Evolutionary conservation across 352 stramenopile genomes (phyloP), one percentile per base, ranked within the genome.

Genomic region (Globisporangium mamillatum): DNA sequence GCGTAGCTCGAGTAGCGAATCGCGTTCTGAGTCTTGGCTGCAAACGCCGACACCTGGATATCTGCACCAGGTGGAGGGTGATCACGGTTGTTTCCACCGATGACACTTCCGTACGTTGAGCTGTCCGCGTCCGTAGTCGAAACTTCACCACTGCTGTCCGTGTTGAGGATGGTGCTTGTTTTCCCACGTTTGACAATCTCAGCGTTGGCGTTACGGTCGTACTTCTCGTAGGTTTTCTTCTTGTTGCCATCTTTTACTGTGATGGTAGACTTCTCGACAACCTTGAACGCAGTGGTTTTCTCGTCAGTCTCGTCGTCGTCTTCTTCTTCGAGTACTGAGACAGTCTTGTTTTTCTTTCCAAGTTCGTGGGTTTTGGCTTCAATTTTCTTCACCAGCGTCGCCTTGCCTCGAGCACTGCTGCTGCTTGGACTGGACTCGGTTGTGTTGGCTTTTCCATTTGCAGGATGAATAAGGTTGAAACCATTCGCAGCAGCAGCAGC

Each of bases 61-160:
- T 84, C 80, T 20, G 83, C 83, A 59, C 83, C 83, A 34, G 83
- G 83, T 20, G 79, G 73, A 10, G 85, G 32, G 22, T 80, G 81
- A 0, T 75, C 74, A 25, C 80, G 80, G 53, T 91, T 88, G 36
- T 69, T 74, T 46, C 81, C 79, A 57, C 85, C 79, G 52, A 87
- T 69, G 22, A 86, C 64, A 7, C 72, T 75, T 57, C 64, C 58
- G 25, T 70, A 73, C 27, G 55, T 69, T 52, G 56, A 78, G 55
- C 22, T 70, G 32, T 61, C 41, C 1, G 29, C 41, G 61, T 79
- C 63, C 55, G n/a, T 52, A 18, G 14, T 52, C 4, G 57, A 29
- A 1, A 60, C 36, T 22, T 22, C 29, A 22, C 22, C 32, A 10
- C 56, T 53, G 32, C 34, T 12, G 6, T 65, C 63, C 18, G 32